Percentiles rank a stretch among this genome's conserved stretches.
phyloP scores from a whole-genome alignment of 306 rosid species.

The Cucurbita maxima region DNA sequence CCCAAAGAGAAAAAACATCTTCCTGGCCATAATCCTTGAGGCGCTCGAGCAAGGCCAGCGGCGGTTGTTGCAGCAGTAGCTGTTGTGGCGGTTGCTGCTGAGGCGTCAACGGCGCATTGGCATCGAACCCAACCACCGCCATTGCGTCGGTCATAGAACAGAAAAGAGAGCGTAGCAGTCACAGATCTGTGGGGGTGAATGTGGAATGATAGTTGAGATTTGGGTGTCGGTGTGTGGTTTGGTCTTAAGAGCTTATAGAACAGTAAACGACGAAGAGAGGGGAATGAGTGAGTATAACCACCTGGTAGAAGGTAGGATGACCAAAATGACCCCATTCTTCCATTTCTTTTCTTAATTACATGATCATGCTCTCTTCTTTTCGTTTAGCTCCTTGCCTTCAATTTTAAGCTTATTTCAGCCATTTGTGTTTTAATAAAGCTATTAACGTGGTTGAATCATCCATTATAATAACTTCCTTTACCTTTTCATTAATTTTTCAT shows the following conservation, averaged over 20 bases:
- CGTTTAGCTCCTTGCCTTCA: neutral
- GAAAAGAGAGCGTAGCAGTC: neutral
- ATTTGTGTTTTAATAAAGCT: neutral
- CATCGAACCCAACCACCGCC: constrained; percentile 28
- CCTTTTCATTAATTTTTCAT: no score
- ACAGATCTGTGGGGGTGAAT: constrained; percentile 6
- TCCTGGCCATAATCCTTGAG: constrained; percentile 97
- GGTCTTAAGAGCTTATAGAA: constrained; percentile 11
- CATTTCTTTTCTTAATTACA: neutral
- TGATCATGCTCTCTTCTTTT: neutral
- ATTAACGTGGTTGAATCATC: neutral
- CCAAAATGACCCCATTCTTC: neutral
- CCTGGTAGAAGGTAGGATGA: neutral
- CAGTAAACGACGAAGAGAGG: constrained; percentile 33
- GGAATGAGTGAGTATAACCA: constrained; percentile 24
- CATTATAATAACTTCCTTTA: neutral
- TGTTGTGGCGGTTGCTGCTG: constrained; percentile 19
- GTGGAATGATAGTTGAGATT: neutral
- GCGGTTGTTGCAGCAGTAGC: constrained; percentile 26
- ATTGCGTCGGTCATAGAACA: constrained; percentile 29
- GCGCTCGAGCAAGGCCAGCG: constrained; percentile 68
- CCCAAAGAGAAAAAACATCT: constrained; percentile 84
- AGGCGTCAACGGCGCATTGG: constrained; percentile 20
- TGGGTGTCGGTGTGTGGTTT: neutral
- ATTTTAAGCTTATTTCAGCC: neutral